phyloP scores from a whole-genome alignment of 768 basidiomycete genomes.

The Termitomyces sp. region DNA sequence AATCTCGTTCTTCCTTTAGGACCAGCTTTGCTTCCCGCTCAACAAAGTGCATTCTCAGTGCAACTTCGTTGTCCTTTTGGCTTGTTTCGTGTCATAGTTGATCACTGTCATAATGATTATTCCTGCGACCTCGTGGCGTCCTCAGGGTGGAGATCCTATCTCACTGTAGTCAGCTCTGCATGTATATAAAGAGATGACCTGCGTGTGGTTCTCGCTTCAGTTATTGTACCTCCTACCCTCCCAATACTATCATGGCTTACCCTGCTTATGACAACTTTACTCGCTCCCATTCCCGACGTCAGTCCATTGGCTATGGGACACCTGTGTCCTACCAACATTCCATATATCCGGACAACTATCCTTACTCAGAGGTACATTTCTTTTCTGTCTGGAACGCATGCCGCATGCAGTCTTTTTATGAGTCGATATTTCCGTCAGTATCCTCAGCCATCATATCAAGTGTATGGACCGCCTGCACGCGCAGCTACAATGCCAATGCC shows the following conservation, averaged over 20 bases:
- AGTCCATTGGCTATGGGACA: constrained; percentile 32
- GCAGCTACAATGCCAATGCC: constrained; percentile 28
- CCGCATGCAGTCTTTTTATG: background rate
- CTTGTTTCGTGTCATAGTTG: background rate
- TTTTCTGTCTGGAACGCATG: background rate
- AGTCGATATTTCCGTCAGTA: constrained; percentile 25
- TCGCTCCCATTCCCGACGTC: constrained; percentile 31
- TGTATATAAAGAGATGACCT: constrained; percentile 13
- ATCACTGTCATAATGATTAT: constrained; percentile 3
- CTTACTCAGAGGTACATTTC: constrained; percentile 29
- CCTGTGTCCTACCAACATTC: constrained; percentile 26
- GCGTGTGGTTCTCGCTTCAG: background rate
- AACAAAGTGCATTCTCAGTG: background rate
- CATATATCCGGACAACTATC: constrained; percentile 33
- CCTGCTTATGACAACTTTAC: constrained; percentile 21
- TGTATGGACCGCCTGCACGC: constrained; percentile 32
- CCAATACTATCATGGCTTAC: constrained; percentile 15
- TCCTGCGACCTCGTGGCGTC: constrained; percentile 14
- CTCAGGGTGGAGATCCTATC: constrained; percentile 5
- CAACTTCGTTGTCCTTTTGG: background rate
- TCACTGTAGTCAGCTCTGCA: constrained; percentile 11
- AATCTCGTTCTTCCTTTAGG: background rate
- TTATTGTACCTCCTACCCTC: background rate
- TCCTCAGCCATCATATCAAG: constrained; percentile 38
- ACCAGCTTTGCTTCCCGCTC: background rate